phyloP scores from a whole-genome alignment of 2,329 filamentous ascomycete genomes.

The Bipolaris sorokiniana region DNA sequence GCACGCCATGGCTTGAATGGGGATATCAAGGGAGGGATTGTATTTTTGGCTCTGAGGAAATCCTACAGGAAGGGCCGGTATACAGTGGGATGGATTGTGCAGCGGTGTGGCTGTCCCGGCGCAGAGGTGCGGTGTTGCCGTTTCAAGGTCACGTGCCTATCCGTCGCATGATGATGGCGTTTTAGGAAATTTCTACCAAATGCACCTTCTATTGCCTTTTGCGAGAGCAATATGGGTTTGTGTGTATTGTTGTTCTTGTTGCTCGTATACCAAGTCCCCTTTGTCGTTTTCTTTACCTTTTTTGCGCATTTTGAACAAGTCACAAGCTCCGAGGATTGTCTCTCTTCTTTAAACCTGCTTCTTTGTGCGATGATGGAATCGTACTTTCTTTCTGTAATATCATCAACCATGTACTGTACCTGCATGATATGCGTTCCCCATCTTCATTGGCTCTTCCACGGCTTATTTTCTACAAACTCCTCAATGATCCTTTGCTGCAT shows the following conservation, averaged over 20 bases:
- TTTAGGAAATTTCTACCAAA: background rate
- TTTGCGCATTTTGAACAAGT: too few species aligned
- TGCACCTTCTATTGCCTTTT: background rate
- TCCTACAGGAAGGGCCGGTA: background rate
- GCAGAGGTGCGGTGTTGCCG: background rate
- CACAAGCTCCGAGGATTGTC: too few species aligned
- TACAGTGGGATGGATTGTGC: background rate
- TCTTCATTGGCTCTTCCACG: background rate
- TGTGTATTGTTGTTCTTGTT: background rate
- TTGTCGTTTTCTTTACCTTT: too few species aligned
- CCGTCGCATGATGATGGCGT: background rate
- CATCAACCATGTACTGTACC: background rate
- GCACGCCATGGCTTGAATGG: background rate
- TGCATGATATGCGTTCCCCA: background rate
- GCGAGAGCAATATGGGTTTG: background rate
- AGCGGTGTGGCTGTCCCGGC: background rate
- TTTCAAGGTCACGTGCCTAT: background rate
- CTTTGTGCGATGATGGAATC: too few species aligned
- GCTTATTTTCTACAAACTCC: too few species aligned
- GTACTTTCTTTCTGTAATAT: background rate
- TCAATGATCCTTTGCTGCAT: background rate
- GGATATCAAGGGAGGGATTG: background rate
- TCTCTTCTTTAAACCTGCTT: too few species aligned
- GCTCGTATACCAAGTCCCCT: background rate
- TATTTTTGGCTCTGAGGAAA: background rate